Base-by-base conservation (phyloP, 2,329 filamentous ascomycete species). In the Lasiodiplodia sp. region DNA sequence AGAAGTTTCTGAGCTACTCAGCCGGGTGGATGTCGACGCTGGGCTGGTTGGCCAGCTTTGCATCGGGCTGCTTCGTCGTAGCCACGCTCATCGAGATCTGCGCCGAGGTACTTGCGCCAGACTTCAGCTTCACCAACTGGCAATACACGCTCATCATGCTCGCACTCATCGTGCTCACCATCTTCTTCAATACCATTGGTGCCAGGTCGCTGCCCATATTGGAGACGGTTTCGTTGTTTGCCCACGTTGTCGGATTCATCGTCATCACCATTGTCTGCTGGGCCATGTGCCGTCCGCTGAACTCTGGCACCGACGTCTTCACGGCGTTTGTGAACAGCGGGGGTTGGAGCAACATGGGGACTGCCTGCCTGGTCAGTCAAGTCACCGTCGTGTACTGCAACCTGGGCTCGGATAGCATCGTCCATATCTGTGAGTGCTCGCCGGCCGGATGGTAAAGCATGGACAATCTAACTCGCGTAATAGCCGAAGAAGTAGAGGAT, bases 21-120 rank as follows among this genome's bases (percentile, higher is more conserved):
- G 55, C 65, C 18, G 74, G 75, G 10, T 80, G 79, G 79, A 78
- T 78, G 73, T 75, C 73, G 3, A 78, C 78, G 1, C 73, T 80
- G 11, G 76, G 73, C 52, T 80, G 78, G 78, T 73, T 78, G 14
- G 78, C 79, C 18, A 74, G 74, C 64, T 74, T 75, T 7, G 76
- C 80, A 7, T 75, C 73, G 34, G 72, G 74, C 40, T 75, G 75
- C 0, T 82, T 78, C 52, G 72, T 82, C n/a, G 71, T 75, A 18
- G 73, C 75, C 4, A 78, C 76, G 0, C 73, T 81, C 49, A 75
- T 82, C 57, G 73, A 80, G 68, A 75, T 75, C 16, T 74, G 80
- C 69, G 76, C 81, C 69, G 74, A 77, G 18, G 74, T 82, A 10
- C 72, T 69, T 3, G 23, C 71, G 7, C 21, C 68, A 4, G 68